Base-by-base conservation (phyloP, 2,329 filamentous ascomycete species). In the Lachnellula subtilissima region DNA sequence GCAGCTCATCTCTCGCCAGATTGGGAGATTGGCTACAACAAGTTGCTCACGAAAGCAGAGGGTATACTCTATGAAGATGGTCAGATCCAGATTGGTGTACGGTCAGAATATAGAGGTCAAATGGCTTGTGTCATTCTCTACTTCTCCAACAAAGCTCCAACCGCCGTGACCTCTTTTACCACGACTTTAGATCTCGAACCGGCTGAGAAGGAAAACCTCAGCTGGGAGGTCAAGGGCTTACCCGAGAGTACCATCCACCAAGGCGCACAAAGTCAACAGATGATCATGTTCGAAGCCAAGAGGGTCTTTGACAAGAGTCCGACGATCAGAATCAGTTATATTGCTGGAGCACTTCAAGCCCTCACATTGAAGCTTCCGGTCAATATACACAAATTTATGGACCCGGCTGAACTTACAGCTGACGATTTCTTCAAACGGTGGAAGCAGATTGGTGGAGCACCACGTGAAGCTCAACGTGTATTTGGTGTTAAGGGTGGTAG, bases 401-500 rank as follows among this genome's bases (percentile, higher is more conserved):
- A 97, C 61, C 84, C 89, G 0, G 92, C 94, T 0, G 87, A 94
- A 55, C 78, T 99, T 40, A 83, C 83, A 6, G 85, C 87, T 0
- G 94, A 99, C 52, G 94, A 99, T 70, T 99, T 97, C 74, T 99
- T 99, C 82, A 97, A 95, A 78, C 82, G 95, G 51, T 99, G 94
- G 94, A 95, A 96, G 78, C 94, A 99, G 74, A 97, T 99, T 65
- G 94, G 94, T 12, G 91, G 89, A 5, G 84, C 84, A 1, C 87
- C 92, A 1, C 83, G 95, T 32, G 95, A 99, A 72, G 86, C 89
- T 0, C 94, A 99, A 71, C 82, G 82, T 48, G 91, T 97, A 35
- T 95, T 99, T 72, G 85, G 86, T 0, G 71, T 93, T 11, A 73
- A 76, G 1, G 71, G 70, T 1, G 79, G 78, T 28, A 78, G 74